Conservation (phyloP, 169 alveolate species). For the Plasmodium ovale region DNA sequence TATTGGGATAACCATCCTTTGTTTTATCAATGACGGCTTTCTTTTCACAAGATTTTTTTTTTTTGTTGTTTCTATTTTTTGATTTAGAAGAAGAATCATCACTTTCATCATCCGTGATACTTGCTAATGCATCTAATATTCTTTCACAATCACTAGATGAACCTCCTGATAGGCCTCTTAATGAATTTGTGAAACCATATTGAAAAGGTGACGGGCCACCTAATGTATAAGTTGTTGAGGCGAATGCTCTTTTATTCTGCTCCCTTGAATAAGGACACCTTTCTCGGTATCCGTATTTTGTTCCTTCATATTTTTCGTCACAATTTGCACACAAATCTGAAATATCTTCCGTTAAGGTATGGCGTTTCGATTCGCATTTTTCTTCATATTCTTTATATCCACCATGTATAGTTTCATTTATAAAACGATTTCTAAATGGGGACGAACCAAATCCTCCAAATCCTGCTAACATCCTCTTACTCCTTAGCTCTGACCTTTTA, state of each 20-base stretch:
- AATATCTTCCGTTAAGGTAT: not conserved
- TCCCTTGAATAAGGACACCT: not conserved
- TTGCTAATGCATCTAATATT: not conserved
- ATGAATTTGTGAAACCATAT: not conserved
- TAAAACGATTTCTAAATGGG: not conserved
- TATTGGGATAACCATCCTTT: too few relatives aligned
- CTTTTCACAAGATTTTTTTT: too few relatives aligned
- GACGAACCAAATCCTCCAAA: not conserved
- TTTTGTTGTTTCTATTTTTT: not conserved
- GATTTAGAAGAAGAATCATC: too few relatives aligned
- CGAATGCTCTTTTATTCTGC: not conserved
- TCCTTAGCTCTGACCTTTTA: not conserved
- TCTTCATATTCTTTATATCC: not conserved
- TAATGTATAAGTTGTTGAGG: not conserved
- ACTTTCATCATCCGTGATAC: not conserved
- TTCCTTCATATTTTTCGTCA: not conserved
- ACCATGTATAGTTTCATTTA: not conserved
- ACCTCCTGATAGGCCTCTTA: not conserved
- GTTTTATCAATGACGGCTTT: too few relatives aligned
- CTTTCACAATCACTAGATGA: not conserved
- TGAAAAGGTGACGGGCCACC: not conserved
- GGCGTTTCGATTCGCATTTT: not conserved
- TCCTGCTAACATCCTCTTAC: not conserved
- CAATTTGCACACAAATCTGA: not conserved
- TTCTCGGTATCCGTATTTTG: not conserved